A percentile compares a stretch with the other conserved stretches of the same genome.
phyloP scores from a whole-genome alignment of 345 rosid species.

The Geranium brycei region DNA sequence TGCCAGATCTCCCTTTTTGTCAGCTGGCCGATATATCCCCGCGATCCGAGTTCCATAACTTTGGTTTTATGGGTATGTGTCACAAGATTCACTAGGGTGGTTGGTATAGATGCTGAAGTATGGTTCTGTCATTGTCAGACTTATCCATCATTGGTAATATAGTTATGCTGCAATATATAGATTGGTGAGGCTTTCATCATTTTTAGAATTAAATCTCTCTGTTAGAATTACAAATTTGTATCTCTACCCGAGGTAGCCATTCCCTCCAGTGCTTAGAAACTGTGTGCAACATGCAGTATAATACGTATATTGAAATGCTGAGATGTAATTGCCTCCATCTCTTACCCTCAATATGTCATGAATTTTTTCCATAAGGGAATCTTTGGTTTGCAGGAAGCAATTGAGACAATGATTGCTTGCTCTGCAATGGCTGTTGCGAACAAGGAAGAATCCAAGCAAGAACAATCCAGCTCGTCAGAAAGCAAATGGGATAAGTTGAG shows the following conservation, averaged over 20 bases:
- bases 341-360: not conserved
- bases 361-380: slow-evolving; percentile 4
- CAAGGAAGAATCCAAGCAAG: slow-evolving; percentile 46
- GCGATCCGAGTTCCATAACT: too few species aligned
- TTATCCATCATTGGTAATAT: not conserved
- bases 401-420: slow-evolving; percentile 77
- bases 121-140: not conserved
- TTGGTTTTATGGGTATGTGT: not conserved
- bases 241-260: not conserved
- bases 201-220: not conserved
- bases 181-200: not conserved
- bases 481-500: slow-evolving; percentile 67
- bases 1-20: too few species aligned
- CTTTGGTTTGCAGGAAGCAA: slow-evolving; percentile 39
- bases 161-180: not conserved
- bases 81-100: not conserved
- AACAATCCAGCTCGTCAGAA: slow-evolving; percentile 31
- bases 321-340: not conserved
- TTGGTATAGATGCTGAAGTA: not conserved
- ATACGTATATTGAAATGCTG: not conserved
- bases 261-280: not conserved
- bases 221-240: not conserved
- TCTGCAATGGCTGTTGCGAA: slow-evolving; percentile 80
- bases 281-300: not conserved
- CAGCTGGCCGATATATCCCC: too few species aligned